phyloP scores from a whole-genome alignment of 2,329 filamentous ascomycete genomes.

The Davidsoniella virescens region DNA sequence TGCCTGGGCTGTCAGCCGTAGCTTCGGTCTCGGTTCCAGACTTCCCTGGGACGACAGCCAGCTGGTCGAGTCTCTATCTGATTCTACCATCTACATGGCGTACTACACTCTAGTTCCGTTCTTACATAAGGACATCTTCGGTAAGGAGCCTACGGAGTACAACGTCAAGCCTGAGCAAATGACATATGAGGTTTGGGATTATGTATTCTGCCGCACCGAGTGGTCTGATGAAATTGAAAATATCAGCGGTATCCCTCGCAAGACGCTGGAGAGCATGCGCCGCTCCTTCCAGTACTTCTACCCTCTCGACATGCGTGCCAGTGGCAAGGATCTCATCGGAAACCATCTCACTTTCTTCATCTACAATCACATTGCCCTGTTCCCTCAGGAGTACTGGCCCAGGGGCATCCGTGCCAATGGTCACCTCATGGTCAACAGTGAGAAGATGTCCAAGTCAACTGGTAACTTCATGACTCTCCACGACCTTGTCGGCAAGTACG shows the following conservation, averaged over 20 bases:
- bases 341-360: slow-evolving; percentile 95
- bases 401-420: slow-evolving; percentile 75
- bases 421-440: slow-evolving; percentile 83
- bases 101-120: slow-evolving; percentile 52
- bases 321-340: slow-evolving; percentile 82
- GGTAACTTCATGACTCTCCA: slow-evolving; percentile 91
- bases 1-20: slow-evolving; percentile 87
- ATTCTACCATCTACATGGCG: slow-evolving; percentile 84
- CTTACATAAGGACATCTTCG: slow-evolving; percentile 76
- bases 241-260: slow-evolving; percentile 55
- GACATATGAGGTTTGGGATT: slow-evolving; percentile 93
- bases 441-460: slow-evolving; percentile 97
- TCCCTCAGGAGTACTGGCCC: slow-evolving; percentile 80
- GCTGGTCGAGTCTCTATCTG: slow-evolving; percentile 80
- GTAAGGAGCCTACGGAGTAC: slow-evolving; percentile 50
- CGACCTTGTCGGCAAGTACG: slow-evolving; percentile 79
- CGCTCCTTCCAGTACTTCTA: slow-evolving; percentile 97
- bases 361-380: slow-evolving; percentile 84
- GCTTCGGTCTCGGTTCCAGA: slow-evolving; percentile 83
- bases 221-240: slow-evolving; percentile 46
- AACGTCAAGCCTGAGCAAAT: slow-evolving; percentile 70
- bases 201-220: slow-evolving; percentile 68
- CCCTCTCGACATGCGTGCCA: slow-evolving; percentile 73
- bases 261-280: slow-evolving; percentile 62
- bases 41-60: slow-evolving; percentile 86